Evolutionary conservation across 1,139 yeast genomes (phyloP).

Genomic region (Hansenula sp.): DNA sequence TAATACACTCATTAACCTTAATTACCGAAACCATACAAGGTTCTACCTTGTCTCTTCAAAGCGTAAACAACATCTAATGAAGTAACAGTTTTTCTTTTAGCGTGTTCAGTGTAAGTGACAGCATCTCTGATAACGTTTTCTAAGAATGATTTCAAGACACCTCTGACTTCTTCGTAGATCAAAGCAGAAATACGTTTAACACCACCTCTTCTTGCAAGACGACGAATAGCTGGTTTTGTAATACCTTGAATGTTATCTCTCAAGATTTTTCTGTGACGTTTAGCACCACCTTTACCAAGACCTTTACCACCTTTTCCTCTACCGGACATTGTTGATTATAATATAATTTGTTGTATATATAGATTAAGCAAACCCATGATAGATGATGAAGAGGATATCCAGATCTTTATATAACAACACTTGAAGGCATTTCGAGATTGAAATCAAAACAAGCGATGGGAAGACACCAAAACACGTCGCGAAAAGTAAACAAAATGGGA

Average conservation of each 20-base stretch:
- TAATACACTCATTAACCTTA: constrained; percentile 31
- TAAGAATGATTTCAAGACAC: constrained; percentile 91
- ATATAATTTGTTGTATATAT: neutral
- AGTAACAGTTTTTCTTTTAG: constrained; percentile 99
- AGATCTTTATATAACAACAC: too few relatives aligned
- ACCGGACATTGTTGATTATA: constrained; percentile 75
- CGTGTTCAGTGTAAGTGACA: constrained; percentile 99
- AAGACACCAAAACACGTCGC: too few relatives aligned
- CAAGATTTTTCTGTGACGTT: constrained; percentile 99
- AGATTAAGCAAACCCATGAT: too few relatives aligned
- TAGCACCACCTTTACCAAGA: constrained; percentile 99
- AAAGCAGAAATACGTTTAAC: constrained; percentile 99
- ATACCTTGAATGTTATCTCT: constrained; percentile 99
- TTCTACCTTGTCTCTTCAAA: constrained; percentile 99
- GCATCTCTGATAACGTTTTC: constrained; percentile 98
- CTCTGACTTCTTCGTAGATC: constrained; percentile 98
- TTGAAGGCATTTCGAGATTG: too few relatives aligned
- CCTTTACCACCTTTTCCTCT: constrained; percentile 99
- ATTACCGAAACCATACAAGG: constrained; percentile 99
- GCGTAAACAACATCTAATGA: constrained; percentile 98
- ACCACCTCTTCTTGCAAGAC: constrained; percentile 99
- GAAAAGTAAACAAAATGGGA: too few relatives aligned
- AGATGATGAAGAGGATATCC: too few relatives aligned
- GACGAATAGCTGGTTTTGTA: constrained; percentile 99
- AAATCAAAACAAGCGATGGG: too few relatives aligned